Evolutionary conservation across 2,329 filamentous ascomycete species (phyloP).

Genomic region (Ophiostoma sp.): DNA sequence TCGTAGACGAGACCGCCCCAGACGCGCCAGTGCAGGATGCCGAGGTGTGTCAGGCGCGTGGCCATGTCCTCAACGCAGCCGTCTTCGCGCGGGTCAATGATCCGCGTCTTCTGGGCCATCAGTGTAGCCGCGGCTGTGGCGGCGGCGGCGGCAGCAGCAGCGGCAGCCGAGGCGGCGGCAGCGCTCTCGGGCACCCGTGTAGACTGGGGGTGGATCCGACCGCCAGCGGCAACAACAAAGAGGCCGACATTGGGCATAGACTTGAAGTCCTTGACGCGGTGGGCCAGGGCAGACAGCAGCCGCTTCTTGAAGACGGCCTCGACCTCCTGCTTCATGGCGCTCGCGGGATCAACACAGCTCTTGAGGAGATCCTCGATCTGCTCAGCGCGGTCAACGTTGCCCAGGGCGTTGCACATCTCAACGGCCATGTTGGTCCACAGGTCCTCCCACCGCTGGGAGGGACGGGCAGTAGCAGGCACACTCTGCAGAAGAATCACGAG

Average conservation of each 20-base stretch:
- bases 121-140: slow-evolving; percentile 14
- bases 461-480: slow-evolving; percentile 39
- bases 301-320: slow-evolving; percentile 47
- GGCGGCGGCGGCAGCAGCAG: slow-evolving; percentile 30
- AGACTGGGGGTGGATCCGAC: slow-evolving; percentile 36
- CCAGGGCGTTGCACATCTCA: slow-evolving; percentile 50
- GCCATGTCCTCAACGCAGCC: slow-evolving; percentile 61
- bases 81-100: slow-evolving; percentile 40
- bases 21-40: slow-evolving; percentile 82
- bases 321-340: slow-evolving; percentile 35
- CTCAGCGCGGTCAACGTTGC: slow-evolving; percentile 8
- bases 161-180: slow-evolving; percentile 29
- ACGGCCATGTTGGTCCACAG: slow-evolving; percentile 51
- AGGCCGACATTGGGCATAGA: slow-evolving; percentile 48
- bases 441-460: slow-evolving; percentile 45
- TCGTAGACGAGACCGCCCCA: slow-evolving; percentile 72
- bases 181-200: slow-evolving; percentile 32
- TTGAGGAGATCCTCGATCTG: slow-evolving; percentile 24
- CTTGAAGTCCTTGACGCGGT: slow-evolving; percentile 49
- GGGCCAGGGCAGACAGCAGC: slow-evolving; percentile 44
- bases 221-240: slow-evolving; percentile 51
- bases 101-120: slow-evolving; percentile 8
- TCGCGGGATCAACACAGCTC: slow-evolving; percentile 13
- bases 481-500: slow-evolving; percentile 52
- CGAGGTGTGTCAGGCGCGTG: slow-evolving; percentile 73